Base-by-base conservation (phyloP, 163 green algal genomes). In the Trebouxia gelatinosa region DNA sequence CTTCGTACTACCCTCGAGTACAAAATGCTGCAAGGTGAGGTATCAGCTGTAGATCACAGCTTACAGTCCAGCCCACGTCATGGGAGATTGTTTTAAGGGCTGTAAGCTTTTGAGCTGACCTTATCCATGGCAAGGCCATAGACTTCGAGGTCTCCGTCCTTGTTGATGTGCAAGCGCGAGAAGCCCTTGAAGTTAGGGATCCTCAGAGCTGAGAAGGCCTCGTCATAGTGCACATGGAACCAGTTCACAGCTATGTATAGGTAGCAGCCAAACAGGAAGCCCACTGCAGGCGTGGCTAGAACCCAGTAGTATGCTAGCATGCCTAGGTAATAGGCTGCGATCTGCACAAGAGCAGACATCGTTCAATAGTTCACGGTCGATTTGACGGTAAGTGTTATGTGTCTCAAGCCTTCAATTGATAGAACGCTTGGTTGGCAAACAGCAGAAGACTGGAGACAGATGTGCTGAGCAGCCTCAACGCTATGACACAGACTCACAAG, bases 221-320 rank as follows among this genome's bases (percentile, higher is more conserved):
- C 93, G 70, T 97, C 93, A 79, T 94, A 97, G 77, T 97, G 93
- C 39, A 94, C 85, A 64, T 93, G 87, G 65, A 89, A 87, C 80
- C 79, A 86, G 77, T 89, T 90, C 71, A 89, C 85, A 5, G 70
- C 78, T 23, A 92, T 61, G 78, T 90, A 93, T 7, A 93, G 86
- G 77, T 93, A 93, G 57, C 61, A 78, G 51, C 91, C 91, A 74
- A 96, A 95, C 3, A 97, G 65, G 74, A 93, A 88, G 58, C 83
- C 89, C 11, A 96, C 87, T 37, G 87, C 87, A 31, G 93, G 93
- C 2, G 91, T 95, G 59, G 92, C 92, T 28, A 97, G 85, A 65
- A 97, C 82, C 92, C 88, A 93, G 71, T 84, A 84, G 74, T 85
- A 87, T 4, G 85, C 83, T 34, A 97, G 86, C 88, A 94, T 91